Conservation (phyloP, 495 filamentous ascomycete genomes). For the Extremus antarcticus region DNA sequence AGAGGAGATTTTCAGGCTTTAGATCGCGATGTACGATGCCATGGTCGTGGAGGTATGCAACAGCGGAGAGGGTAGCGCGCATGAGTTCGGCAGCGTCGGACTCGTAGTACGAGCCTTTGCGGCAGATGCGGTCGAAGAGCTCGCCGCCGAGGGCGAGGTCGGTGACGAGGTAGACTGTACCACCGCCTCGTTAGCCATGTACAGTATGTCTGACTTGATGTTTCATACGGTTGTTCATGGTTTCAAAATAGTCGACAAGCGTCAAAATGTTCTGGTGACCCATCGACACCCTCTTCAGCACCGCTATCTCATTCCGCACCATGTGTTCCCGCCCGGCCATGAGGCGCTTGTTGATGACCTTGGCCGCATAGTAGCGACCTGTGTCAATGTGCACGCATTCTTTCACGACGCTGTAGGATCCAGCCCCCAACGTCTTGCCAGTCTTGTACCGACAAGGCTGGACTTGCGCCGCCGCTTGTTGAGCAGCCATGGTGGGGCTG, state of each 20-base stretch:
- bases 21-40: slow-evolving; percentile 90
- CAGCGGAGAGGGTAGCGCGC: slow-evolving; percentile 87
- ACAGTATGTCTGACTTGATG: not conserved
- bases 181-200: not conserved
- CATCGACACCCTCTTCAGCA: slow-evolving; percentile 93
- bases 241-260: slow-evolving; percentile 97
- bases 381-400: slow-evolving; percentile 99
- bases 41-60: slow-evolving; percentile 95
- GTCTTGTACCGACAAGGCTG: slow-evolving; percentile 92
- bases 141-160: slow-evolving; percentile 94
- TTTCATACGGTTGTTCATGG: slow-evolving; percentile 81
- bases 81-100: slow-evolving; percentile 92
- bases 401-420: slow-evolving; percentile 98
- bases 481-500: not conserved
- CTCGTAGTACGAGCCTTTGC: slow-evolving; percentile 97
- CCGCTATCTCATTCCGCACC: slow-evolving; percentile 98
- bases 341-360: slow-evolving; percentile 97
- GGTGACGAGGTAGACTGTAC: slow-evolving; percentile 82
- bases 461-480: slow-evolving; percentile 44
- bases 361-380: slow-evolving; percentile 94
- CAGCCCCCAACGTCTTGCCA: slow-evolving; percentile 90
- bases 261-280: slow-evolving; percentile 97
- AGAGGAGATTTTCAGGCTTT: slow-evolving; percentile 68
- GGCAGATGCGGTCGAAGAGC: slow-evolving; percentile 95
- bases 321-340: slow-evolving; percentile 98